A percentile compares a stretch with the other conserved stretches of the same genome.
Conservation (phyloP, 495 filamentous ascomycete species). For the Penicillium macrosclerotiorum region DNA sequence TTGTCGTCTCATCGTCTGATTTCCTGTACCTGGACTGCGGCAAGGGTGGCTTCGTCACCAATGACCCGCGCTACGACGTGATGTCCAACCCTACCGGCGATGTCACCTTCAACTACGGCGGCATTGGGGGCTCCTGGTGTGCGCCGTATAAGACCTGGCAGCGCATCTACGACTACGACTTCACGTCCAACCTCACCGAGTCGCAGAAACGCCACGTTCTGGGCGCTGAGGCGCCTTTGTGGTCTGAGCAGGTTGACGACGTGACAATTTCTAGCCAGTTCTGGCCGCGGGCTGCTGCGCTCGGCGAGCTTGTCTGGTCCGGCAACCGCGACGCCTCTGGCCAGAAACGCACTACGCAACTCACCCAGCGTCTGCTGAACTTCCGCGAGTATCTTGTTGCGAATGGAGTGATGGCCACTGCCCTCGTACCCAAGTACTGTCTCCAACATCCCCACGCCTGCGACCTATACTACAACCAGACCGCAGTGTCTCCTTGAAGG, state of each 20-base stretch:
- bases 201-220: constrained; percentile 44
- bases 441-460: constrained; percentile 56
- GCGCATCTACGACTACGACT: constrained; percentile 60
- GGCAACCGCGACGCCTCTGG: constrained; percentile 49
- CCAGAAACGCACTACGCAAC: constrained; percentile 46
- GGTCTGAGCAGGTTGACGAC: constrained; percentile 56
- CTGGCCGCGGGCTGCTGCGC: constrained; percentile 56
- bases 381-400: constrained; percentile 58
- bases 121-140: constrained; percentile 56
- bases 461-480: constrained; percentile 52
- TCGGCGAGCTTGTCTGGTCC: constrained; percentile 54
- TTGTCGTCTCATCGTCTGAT: constrained; percentile 53
- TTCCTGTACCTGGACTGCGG: constrained; percentile 60
- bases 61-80: constrained; percentile 54
- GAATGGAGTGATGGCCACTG: constrained; percentile 48
- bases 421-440: constrained; percentile 54
- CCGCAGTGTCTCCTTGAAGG: constrained; percentile 28
- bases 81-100: constrained; percentile 43
- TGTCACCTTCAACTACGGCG: constrained; percentile 54
- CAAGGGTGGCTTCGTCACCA: constrained; percentile 51
- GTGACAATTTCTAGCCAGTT: constrained; percentile 45
- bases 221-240: constrained; percentile 51
- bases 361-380: constrained; percentile 56
- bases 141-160: constrained; percentile 61
- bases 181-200: constrained; percentile 47